Evolutionary conservation across 345 rosid species (phyloP).

Genomic region (Angophora floribunda): DNA sequence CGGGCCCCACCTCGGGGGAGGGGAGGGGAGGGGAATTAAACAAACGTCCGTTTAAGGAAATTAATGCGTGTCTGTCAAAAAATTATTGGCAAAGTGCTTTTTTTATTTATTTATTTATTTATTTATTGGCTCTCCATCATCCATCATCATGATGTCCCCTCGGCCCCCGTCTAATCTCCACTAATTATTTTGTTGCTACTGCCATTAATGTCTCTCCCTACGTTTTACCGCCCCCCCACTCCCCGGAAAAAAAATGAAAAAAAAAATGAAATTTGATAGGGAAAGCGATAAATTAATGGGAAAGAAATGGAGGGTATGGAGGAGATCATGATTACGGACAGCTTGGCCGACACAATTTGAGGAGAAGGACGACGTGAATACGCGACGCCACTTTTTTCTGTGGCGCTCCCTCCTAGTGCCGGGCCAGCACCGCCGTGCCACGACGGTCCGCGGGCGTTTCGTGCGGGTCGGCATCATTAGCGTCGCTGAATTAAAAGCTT

Average conservation of each 20-base stretch:
- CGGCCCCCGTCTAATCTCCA: background rate
- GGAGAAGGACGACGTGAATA: background rate
- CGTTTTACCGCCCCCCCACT: background rate
- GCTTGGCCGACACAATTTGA: background rate
- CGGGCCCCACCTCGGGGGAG: background rate
- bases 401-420: background rate
- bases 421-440: background rate
- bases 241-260: background rate
- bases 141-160: background rate
- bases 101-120: no score
- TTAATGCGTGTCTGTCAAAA: background rate
- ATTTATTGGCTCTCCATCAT: background rate
- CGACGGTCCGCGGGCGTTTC: background rate
- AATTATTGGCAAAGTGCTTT: background rate
- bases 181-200: background rate
- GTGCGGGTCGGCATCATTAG: background rate
- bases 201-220: background rate
- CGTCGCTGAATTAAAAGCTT: background rate
- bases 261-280: background rate
- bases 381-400: background rate
- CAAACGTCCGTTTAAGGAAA: background rate
- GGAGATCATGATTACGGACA: background rate
- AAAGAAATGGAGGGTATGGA: background rate
- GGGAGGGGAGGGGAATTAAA: background rate
- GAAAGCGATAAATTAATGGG: background rate